Base-by-base conservation (phyloP, 2,329 filamentous ascomycete genomes). In the Westerdykella sp. region DNA sequence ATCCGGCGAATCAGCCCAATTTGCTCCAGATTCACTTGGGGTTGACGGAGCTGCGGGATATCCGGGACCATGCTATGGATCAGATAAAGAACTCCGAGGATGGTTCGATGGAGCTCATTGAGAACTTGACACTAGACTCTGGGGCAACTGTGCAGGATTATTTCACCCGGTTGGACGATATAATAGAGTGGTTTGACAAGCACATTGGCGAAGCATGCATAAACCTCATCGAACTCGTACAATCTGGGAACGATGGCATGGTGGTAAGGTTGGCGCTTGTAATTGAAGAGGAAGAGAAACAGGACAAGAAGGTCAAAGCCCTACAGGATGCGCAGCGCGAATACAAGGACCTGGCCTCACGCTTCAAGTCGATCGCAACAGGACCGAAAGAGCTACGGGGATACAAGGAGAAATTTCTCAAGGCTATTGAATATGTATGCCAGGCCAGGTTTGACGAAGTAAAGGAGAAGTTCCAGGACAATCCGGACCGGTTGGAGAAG, bases 271-370 rank as follows among this genome's bases (percentile, higher is more conserved):
- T 98, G 50, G 93, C 91, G 9, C 77, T 97, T 47, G 83, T 98
- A 43, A 90, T 98, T 50, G 86, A 95, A 63, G 89, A 90, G 25
- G 93, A 98, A 67, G 93, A 98, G 73, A 93, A 90, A 75, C 95
- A 90, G 59, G 93, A 98, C 65, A 85, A 87, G 68, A 85, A 90
- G 53, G 88, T 95, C 21, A 78, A 86, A 60, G 93, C 93, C 2
- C 73, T 98, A 50, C 90, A 96, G 63, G 91, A 97, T 57, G 94
- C 93, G 0, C 83, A 97, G 64, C 88, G 87, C 59, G 91, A 97
- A 61, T 94, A 97, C 68, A 89, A 91, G 64, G 91, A 97, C 64
- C 85, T 98, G 62, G 93, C 90, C 9, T 84, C 84, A 37, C 80
- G 91, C 40, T 95, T 98, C 73, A 90, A 95, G 70, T 91, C 88